A percentile compares a stretch with the other conserved stretches of the same genome.
Evolutionary conservation across 2,329 filamentous ascomycete species (phyloP).

Genomic region (Sclerotinia subarctica): DNA sequence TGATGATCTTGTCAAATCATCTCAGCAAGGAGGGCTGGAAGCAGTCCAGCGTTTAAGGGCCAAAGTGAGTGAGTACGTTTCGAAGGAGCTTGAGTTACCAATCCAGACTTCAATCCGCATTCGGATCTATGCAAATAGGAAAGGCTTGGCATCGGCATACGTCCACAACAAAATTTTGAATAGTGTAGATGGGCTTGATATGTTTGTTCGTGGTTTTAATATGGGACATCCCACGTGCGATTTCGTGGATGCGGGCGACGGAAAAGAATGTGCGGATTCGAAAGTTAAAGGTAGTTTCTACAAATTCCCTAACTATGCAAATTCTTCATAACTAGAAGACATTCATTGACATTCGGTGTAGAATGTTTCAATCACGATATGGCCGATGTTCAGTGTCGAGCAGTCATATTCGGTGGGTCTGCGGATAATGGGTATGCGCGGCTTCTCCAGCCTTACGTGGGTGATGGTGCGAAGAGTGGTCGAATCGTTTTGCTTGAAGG

Average conservation of each 20-base stretch:
- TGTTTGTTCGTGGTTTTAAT: conserved; percentile 43
- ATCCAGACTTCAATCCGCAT: conserved; percentile 37
- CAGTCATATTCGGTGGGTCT: conserved; percentile 44
- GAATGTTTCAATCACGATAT: conserved; percentile 39
- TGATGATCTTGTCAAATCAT: conserved; percentile 3
- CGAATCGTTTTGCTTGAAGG: conserved; percentile 43
- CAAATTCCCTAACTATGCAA: background rate
- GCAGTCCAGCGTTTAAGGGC: background rate
- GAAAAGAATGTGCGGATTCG: conserved; percentile 45
- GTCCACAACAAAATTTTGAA: conserved; percentile 34
- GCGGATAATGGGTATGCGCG: conserved; percentile 45
- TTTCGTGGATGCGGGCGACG: conserved; percentile 44
- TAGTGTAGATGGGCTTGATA: conserved; percentile 32
- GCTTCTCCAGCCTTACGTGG: conserved; percentile 38
- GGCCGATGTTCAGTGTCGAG: conserved; percentile 42
- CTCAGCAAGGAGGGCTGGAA: background rate
- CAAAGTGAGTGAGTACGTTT: conserved; percentile 19
- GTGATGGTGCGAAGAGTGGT: conserved; percentile 30
- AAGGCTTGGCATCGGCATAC: conserved; percentile 41
- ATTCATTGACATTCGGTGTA: conserved; percentile 19
- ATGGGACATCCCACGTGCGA: conserved; percentile 41
- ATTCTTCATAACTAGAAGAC: background rate
- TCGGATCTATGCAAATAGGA: conserved; percentile 42
- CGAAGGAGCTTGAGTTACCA: conserved; percentile 18
- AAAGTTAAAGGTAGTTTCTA: conserved; percentile 36